Evolutionary conservation across 371 early-diverging fungal species (phyloP).

Genomic region (Circinella umbellata): DNA sequence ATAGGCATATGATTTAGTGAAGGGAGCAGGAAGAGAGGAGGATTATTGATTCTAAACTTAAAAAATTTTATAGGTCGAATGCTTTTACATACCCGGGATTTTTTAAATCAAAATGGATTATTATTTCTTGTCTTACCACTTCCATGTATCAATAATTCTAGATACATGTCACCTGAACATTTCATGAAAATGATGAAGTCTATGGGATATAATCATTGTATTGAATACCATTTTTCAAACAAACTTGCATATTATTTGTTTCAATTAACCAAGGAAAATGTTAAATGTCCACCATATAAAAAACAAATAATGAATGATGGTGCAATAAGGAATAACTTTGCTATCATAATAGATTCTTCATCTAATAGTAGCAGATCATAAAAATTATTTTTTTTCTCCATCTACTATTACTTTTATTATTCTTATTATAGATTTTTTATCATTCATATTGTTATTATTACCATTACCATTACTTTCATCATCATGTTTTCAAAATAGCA

Average conservation of each 20-base stretch:
- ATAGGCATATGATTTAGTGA: no score
- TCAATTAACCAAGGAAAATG: slow-evolving; percentile 17
- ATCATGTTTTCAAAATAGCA: no score
- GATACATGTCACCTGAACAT: slow-evolving; percentile 82
- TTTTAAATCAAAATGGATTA: slow-evolving; percentile 34
- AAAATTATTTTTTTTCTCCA: no score
- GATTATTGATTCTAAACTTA: background rate
- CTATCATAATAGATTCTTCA: slow-evolving; percentile 1
- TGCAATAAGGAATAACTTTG: slow-evolving; percentile 6
- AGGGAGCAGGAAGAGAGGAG: no score
- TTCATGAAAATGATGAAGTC: slow-evolving; percentile 63
- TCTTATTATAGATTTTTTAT: no score
- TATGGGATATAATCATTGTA: slow-evolving; percentile 63
- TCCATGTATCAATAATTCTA: slow-evolving; percentile 83
- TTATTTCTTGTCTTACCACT: slow-evolving; percentile 83
- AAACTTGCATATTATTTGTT: slow-evolving; percentile 82
- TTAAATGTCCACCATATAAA: slow-evolving; percentile 23
- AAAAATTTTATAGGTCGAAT: slow-evolving; percentile 39
- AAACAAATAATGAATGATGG: slow-evolving; percentile 36
- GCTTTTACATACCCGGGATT: slow-evolving; percentile 51
- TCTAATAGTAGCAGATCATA: no score
- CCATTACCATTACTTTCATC: no score
- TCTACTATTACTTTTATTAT: no score
- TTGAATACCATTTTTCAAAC: slow-evolving; percentile 70
- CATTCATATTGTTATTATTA: no score